Evolutionary conservation across 148 eudicot species (phyloP).

Genomic region (Dianthus caryophyllus): DNA sequence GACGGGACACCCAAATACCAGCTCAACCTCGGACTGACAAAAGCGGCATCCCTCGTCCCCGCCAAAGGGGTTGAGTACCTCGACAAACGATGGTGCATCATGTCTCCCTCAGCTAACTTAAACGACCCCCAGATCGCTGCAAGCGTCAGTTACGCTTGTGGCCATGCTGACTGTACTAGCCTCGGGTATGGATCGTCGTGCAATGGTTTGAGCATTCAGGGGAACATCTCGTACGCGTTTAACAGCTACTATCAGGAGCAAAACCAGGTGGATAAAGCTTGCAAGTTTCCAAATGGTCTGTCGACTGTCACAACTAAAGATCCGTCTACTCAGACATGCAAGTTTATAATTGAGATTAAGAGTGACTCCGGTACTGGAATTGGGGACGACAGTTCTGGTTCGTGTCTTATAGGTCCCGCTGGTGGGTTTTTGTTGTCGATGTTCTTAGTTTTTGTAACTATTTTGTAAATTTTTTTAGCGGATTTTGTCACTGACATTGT

Average conservation of each 20-base stretch:
- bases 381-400: constrained; percentile 11
- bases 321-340: constrained; percentile 57
- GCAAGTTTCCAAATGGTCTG: constrained; percentile 46
- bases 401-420: constrained; percentile 11
- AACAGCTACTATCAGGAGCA: constrained; percentile 62
- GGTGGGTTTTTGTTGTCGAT: constrained; percentile 19
- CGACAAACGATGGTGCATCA: constrained; percentile 52
- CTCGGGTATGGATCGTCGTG: constrained; percentile 71
- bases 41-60: constrained; percentile 29
- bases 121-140: constrained; percentile 46
- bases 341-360: constrained; percentile 48
- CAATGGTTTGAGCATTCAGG: constrained; percentile 32
- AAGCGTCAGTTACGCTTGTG: constrained; percentile 64
- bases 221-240: constrained; percentile 49
- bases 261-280: constrained; percentile 58
- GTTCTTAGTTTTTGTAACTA: constrained; percentile 10
- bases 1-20: constrained; percentile 39
- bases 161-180: constrained; percentile 59
- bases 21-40: constrained; percentile 40
- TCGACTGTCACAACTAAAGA: constrained; percentile 47
- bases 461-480: constrained; percentile 9
- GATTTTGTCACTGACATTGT: background rate
- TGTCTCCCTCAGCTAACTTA: constrained; percentile 45
- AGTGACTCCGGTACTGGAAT: constrained; percentile 16
- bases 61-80: constrained; percentile 49